These are phyloP conservation scores for Xylaria sp. DNA, from an alignment of 2,329 filamentous ascomycete species.

Conservation along the genomic window DNA sequence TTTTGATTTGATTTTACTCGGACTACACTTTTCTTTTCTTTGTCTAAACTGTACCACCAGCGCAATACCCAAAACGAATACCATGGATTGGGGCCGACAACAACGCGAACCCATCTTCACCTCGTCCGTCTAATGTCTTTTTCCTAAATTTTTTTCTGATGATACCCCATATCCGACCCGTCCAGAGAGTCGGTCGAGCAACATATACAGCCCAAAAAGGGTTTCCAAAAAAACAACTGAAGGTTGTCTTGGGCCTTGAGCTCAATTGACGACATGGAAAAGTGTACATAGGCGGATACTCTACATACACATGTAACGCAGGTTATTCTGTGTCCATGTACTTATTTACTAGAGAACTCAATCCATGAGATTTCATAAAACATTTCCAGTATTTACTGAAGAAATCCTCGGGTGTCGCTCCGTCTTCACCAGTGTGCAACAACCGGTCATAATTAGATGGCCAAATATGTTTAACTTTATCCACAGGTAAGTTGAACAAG, in stretches of 20 bases:
- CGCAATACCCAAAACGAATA: conserved; percentile 29
- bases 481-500: too few species aligned
- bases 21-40: conserved; percentile 23
- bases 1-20: conserved; percentile 24
- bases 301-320: conserved; percentile 23
- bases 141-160: conserved; percentile 21
- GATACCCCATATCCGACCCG: conserved; percentile 35
- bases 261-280: conserved; percentile 12
- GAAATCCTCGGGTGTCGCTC: neutral
- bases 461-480: neutral
- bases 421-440: neutral
- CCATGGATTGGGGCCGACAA: conserved; percentile 30
- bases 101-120: conserved; percentile 22
- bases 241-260: conserved; percentile 3
- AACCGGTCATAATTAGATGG: neutral
- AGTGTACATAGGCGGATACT: conserved; percentile 35
- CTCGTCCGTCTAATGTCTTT: conserved; percentile 27
- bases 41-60: conserved; percentile 33
- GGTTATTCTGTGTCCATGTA: conserved; percentile 11
- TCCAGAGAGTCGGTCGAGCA: conserved; percentile 23
- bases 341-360: conserved; percentile 17
- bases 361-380: conserved; percentile 22
- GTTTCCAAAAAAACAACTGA: conserved; percentile 15
- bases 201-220: conserved; percentile 18
- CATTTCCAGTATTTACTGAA: neutral